These are phyloP conservation scores for Penicillium taxi DNA, from an alignment of 495 filamentous ascomycete species.

Conservation along the genomic window DNA sequence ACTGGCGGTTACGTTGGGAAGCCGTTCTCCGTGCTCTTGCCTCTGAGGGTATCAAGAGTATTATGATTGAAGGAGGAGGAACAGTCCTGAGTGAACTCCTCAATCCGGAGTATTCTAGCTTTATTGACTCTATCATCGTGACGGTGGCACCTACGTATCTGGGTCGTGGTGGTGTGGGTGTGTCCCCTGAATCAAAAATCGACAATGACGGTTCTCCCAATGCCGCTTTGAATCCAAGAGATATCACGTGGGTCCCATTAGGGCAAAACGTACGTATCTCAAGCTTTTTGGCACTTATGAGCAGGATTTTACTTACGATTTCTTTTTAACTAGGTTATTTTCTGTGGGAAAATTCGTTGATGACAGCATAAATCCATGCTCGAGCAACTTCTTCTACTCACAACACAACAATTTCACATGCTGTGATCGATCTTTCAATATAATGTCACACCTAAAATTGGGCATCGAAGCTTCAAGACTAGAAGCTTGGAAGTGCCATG, in stretches of 20 bases:
- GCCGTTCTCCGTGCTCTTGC: constrained; percentile 50
- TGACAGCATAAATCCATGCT: too few species aligned
- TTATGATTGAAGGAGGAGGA: constrained; percentile 87
- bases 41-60: constrained; percentile 57
- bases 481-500: too few species aligned
- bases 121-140: constrained; percentile 68
- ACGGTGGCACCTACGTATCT: constrained; percentile 82
- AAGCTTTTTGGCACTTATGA: too few species aligned
- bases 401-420: too few species aligned
- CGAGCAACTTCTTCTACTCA: too few species aligned
- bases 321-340: too few species aligned
- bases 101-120: constrained; percentile 45
- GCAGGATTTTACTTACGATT: too few species aligned
- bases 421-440: too few species aligned
- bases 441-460: too few species aligned
- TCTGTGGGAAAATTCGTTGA: constrained; percentile 58
- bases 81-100: constrained; percentile 70
- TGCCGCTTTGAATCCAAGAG: constrained; percentile 52
- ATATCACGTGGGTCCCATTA: constrained; percentile 63
- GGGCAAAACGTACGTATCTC: constrained; percentile 69
- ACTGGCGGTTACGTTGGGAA: constrained; percentile 52
- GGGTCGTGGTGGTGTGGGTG: constrained; percentile 66
- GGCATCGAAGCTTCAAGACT: too few species aligned
- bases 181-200: constrained; percentile 50
- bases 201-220: constrained; percentile 43